phyloP scores from a whole-genome alignment of 345 rosid genomes.

The Dovyalis caffra region DNA sequence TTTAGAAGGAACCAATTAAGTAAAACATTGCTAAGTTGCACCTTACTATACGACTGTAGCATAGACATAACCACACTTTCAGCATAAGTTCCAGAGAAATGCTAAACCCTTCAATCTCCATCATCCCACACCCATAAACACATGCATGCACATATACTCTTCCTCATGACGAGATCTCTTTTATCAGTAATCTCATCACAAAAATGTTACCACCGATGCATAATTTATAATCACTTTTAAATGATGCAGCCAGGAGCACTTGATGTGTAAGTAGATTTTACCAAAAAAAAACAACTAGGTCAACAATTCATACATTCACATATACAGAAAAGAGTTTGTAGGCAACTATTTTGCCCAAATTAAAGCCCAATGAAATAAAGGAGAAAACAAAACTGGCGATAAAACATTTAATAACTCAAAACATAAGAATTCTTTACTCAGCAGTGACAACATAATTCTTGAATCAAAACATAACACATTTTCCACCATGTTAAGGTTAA shows the following conservation, averaged over 20 bases:
- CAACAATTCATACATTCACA: neutral
- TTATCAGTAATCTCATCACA: neutral
- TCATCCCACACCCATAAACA: neutral
- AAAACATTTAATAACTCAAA: neutral
- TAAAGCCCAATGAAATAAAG: neutral
- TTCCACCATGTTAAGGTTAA: neutral
- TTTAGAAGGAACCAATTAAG: neutral
- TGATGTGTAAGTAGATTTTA: neutral
- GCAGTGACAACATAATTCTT: neutral
- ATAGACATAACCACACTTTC: neutral
- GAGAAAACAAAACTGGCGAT: neutral
- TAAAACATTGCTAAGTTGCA: neutral
- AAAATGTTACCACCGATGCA: neutral
- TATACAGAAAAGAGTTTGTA: neutral
- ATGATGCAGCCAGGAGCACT: neutral
- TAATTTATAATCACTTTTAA: neutral
- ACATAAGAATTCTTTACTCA: neutral
- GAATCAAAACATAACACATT: neutral
- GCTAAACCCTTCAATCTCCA: neutral
- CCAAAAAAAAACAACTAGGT: neutral
- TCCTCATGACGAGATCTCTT: neutral
- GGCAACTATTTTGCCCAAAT: neutral
- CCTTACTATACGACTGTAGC: neutral
- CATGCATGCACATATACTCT: neutral
- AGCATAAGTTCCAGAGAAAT: neutral